Evolutionary conservation across 2,329 filamentous ascomycete species (phyloP), one percentile per base, ranked within the genome.

Genomic region (Emergomyces africanus): DNA sequence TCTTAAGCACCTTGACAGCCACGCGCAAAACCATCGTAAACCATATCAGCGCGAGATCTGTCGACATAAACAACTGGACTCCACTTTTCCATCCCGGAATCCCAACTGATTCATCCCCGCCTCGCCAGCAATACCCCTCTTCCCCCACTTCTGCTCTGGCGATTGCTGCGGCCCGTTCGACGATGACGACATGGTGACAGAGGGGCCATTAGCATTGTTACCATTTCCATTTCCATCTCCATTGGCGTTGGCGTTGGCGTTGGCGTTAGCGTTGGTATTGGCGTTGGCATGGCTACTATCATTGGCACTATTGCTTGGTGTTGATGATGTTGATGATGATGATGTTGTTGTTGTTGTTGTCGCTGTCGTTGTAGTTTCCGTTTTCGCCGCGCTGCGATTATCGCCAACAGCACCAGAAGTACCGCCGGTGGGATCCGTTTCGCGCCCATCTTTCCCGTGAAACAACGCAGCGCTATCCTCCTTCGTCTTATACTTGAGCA

Each of bases 11-110:
- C 62, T 86, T 85, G 62, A 87, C 80, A 25, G 90, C 90, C 2
- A 99, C 88, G 59, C 85, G 83, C 44, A 91, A 74, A 65, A 97
- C 96, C 84, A 96, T 88, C 62, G 79, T 80, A 69, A 97, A 95
- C 94, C 94, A 97, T 62, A 88, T 80, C 39, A 95, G 77, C 37
- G 88, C 90, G 58, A 99, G 81, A 23, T n/a, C n/a, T n/a, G n/a
- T n/a, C n/a, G n/a, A n/a, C 92, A 97, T 77, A 89, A 95, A 75
- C 95, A 96, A 67, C 88, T 90, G 77, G 91, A 96, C 70, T 95
- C 89, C 60, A 97, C 88, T 74, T 94, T 91, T 58, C 91, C 92
- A 68, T 95, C 90, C 70, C 84, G 87, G 68, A 89, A 79, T 0
- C 82, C 89, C 15, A 96, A 81, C 68, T 85, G 83, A 58, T 87